Conservation (phyloP, 148 eudicot genomes). For the Spergularia bocconei region DNA sequence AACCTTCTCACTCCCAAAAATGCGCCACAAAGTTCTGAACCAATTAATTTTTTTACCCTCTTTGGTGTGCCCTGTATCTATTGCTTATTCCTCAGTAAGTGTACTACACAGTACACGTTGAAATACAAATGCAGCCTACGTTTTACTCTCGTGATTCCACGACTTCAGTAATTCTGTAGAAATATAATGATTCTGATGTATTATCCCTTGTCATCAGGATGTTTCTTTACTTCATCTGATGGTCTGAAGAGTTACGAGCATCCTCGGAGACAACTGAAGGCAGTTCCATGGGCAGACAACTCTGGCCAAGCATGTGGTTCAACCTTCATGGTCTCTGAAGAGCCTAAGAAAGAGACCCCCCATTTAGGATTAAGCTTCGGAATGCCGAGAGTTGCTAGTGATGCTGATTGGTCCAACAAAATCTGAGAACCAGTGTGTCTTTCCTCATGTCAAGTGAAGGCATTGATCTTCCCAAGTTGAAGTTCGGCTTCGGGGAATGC, state of each 20-base stretch:
- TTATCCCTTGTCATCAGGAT: conserved; percentile 36
- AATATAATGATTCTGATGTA: no score
- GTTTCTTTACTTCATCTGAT: conserved; percentile 69
- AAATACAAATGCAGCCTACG: neutral
- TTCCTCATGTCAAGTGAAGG: neutral
- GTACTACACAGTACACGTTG: no score
- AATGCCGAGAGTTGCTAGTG: conserved; percentile 81
- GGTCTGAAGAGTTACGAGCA: conserved; percentile 81
- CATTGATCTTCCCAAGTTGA: neutral
- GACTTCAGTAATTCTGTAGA: neutral
- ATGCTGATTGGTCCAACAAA: conserved; percentile 69
- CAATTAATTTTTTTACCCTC: neutral
- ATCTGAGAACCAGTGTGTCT: conserved; percentile 10
- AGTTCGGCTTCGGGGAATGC: neutral
- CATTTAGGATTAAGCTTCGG: conserved; percentile 21
- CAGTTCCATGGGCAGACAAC: conserved; percentile 73
- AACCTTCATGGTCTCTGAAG: conserved; percentile 56
- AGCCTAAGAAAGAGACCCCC: conserved; percentile 43
- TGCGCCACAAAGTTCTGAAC: neutral
- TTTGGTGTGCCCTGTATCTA: neutral
- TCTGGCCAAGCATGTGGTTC: conserved; percentile 73
- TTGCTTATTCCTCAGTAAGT: no score
- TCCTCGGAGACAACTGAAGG: conserved; percentile 59
- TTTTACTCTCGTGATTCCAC: neutral
- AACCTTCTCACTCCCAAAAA: neutral